Evolutionary conservation across 2,329 filamentous ascomycete genomes (phyloP), one percentile per base, ranked within the genome.

Genomic region (Fusarium musae): DNA sequence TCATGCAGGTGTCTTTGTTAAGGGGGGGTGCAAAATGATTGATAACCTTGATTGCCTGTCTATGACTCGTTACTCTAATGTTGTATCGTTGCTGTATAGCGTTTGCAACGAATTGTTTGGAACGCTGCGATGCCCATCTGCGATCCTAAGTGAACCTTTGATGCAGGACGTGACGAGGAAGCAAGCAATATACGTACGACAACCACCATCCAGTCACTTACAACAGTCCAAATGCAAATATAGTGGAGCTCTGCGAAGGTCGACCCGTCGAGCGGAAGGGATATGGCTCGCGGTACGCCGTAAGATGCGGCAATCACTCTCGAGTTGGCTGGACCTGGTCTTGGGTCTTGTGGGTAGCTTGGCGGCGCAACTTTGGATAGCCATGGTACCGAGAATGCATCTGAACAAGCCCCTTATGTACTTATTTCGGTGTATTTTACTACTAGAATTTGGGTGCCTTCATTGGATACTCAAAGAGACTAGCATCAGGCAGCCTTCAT

Each of bases 1-100:
- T 77, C 74, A 78, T 78, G 76, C 76, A 77, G 67, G 71, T 75
- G 71, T 64, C 71, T 77, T 67, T 49, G 63, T 75, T 64, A 42
- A 75, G 66, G 67, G 49, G 67, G 30, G 30, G 23, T 12, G 56
- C 50, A 69, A 44, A 70, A 60, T 54, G 72, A 56, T 61, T 57
- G 43, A 63, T 69, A 65, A 57, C 54, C 36, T 40, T 57, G 46
- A 62, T 40, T 50, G 44, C 47, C 34, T 54, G 49, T 65, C 58
- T 61, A 74, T 66, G 72, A 75, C 72, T 74, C 72, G 68, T 59
- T 43, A 30, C 54, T 40, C 59, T n/a, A 47, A 32, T 42, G 16
- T 43, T 58, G 17, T 37, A 19, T 50, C 54, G 34, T 52, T 43
- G 26, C 46, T 26, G 39, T 59, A 59, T 44, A 37, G 57, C 54